These are phyloP conservation scores for Linnemannia exigua DNA, from an alignment of 192 early-diverging fungal genomes.

Conservation along the genomic window DNA sequence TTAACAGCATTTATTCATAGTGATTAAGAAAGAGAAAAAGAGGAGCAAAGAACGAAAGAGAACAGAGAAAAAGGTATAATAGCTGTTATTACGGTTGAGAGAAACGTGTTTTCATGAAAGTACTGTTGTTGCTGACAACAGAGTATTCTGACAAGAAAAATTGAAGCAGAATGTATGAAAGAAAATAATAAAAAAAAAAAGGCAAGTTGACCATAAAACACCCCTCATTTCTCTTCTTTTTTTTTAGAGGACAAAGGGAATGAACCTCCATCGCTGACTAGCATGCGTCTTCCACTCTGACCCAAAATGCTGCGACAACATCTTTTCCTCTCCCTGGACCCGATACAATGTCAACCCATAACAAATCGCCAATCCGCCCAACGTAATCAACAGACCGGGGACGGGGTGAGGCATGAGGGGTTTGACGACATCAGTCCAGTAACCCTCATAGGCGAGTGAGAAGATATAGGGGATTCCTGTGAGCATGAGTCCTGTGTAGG, in stretches of 20 bases:
- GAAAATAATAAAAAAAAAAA: not conserved
- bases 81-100: too few relatives aligned
- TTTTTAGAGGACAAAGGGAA: conserved; percentile 23
- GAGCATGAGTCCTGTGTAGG: conserved; percentile 37
- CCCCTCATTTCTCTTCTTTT: not conserved
- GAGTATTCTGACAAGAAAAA: not conserved
- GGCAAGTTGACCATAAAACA: not conserved
- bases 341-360: not conserved
- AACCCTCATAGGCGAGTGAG: conserved; percentile 19
- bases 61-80: not conserved
- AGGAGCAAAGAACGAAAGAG: not conserved
- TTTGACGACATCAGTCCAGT: conserved; percentile 24
- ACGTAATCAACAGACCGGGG: not conserved
- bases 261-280: conserved; percentile 26
- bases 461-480: conserved; percentile 27
- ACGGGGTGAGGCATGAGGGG: conserved; percentile 23
- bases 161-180: not conserved
- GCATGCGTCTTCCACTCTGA: conserved; percentile 29
- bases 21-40: too few relatives aligned
- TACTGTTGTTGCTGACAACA: not conserved
- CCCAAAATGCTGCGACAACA: conserved; percentile 40
- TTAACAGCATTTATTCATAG: not conserved
- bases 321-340: conserved; percentile 33
- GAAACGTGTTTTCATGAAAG: too few relatives aligned
- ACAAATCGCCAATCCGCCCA: conserved; percentile 1